These are phyloP conservation scores for Aurinia saxatilis DNA, from an alignment of 345 rosid genomes.

Conservation along the genomic window DNA sequence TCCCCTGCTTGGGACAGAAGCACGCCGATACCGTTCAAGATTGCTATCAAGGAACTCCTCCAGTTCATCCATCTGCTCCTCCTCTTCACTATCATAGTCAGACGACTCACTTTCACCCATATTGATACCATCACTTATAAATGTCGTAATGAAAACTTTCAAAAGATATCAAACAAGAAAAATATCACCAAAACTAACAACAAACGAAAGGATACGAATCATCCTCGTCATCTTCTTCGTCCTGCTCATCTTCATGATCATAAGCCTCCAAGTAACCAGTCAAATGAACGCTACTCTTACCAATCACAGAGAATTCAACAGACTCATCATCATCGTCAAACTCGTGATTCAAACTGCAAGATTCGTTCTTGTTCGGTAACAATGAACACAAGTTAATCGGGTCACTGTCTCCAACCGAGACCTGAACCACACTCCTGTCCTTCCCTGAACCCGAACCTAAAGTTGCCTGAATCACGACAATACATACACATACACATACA, in stretches of 20 bases:
- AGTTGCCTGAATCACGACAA: constrained; percentile 86
- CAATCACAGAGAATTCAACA: constrained; percentile 68
- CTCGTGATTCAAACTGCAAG: constrained; percentile 70
- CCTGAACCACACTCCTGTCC: constrained; percentile 69
- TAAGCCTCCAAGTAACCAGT: constrained; percentile 65
- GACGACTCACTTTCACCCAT: constrained; percentile 49
- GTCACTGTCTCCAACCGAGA: constrained; percentile 50
- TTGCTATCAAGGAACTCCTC: constrained; percentile 40
- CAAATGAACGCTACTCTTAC: constrained; percentile 73
- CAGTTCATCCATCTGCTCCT: constrained; percentile 32
- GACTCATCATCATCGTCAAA: constrained; percentile 62
- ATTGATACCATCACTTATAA: constrained; percentile 59
- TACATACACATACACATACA: background rate
- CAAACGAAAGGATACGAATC: constrained; percentile 64
- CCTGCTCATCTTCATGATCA: constrained; percentile 41
- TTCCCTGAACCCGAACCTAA: constrained; percentile 61
- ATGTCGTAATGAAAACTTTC: constrained; percentile 31
- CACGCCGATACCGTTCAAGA: constrained; percentile 22
- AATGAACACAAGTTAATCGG: constrained; percentile 74
- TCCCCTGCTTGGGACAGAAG: constrained; percentile 61
- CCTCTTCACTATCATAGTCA: constrained; percentile 62
- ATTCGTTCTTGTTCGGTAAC: constrained; percentile 60
- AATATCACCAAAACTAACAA: background rate
- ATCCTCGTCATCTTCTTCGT: constrained; percentile 33
- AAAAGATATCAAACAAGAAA: background rate